Conservation (phyloP, 768 basidiomycete species). For the Rhodocollybia butyracea region DNA sequence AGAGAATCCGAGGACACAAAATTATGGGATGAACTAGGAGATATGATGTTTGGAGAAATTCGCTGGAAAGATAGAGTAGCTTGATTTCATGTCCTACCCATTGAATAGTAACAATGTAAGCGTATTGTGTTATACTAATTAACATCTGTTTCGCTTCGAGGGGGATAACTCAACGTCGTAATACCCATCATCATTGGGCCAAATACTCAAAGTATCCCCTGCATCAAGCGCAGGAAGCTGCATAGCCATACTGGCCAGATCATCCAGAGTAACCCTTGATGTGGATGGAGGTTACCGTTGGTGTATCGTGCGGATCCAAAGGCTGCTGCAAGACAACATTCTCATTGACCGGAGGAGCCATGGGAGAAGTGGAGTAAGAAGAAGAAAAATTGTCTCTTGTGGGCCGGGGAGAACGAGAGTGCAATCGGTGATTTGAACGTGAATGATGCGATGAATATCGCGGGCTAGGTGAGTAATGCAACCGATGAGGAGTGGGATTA, state of each 20-base stretch:
- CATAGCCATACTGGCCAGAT: not conserved
- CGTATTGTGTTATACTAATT: not conserved
- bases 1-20: constrained; percentile 22
- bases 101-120: not conserved
- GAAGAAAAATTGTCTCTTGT: no score
- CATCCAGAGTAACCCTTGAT: not conserved
- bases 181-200: not conserved
- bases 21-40: constrained; percentile 33
- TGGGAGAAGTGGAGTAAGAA: no score
- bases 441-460: not conserved
- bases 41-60: constrained; percentile 36
- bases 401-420: no score
- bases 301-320: not conserved
- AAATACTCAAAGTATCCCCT: not conserved
- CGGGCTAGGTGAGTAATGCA: not conserved
- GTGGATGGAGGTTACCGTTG: not conserved
- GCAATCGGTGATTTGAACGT: not conserved
- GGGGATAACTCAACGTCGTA: not conserved
- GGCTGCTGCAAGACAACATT: not conserved
- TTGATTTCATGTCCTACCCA: not conserved
- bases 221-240: not conserved
- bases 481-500: not conserved
- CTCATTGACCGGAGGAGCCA: no score
- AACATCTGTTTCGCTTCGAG: not conserved
- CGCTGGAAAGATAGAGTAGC: constrained; percentile 27